Evolutionary conservation across 2,329 filamentous ascomycete species (phyloP).

Genomic region (Botryosphaeria dothidea): DNA sequence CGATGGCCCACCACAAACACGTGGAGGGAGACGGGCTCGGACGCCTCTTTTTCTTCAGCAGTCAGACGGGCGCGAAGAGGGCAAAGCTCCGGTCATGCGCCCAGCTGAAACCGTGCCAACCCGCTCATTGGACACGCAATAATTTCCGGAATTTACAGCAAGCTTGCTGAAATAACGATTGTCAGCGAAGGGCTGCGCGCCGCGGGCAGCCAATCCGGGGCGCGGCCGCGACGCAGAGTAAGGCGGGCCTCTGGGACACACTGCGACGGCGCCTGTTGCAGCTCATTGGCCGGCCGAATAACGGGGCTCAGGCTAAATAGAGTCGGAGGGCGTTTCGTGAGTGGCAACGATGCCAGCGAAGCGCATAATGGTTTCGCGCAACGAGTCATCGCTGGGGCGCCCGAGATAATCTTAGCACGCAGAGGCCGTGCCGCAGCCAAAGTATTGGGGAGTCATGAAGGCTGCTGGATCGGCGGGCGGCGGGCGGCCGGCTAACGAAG

Average conservation of each 20-base stretch:
- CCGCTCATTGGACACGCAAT: neutral
- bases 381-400: slow-evolving; percentile 11
- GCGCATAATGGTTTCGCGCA: slow-evolving; percentile 11
- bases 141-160: neutral
- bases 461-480: neutral
- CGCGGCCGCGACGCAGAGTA: neutral
- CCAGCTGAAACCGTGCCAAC: neutral
- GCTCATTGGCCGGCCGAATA: neutral
- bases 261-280: neutral
- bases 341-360: neutral
- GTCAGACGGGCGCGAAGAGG: neutral
- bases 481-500: neutral
- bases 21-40: neutral
- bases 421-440: slow-evolving; percentile 8
- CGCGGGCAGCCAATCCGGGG: neutral
- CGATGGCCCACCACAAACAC: neutral
- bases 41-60: neutral
- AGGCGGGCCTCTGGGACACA: neutral
- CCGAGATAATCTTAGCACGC: slow-evolving; percentile 2
- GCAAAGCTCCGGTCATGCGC: neutral
- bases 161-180: neutral
- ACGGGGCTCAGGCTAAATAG: slow-evolving; percentile 3
- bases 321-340: slow-evolving; percentile 11
- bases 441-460: slow-evolving; percentile 7
- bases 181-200: neutral